A percentile compares a stretch with the other conserved stretches of the same genome.
Conservation (phyloP, 2,329 filamentous ascomycete species). For the Paradendryphiella salina region DNA sequence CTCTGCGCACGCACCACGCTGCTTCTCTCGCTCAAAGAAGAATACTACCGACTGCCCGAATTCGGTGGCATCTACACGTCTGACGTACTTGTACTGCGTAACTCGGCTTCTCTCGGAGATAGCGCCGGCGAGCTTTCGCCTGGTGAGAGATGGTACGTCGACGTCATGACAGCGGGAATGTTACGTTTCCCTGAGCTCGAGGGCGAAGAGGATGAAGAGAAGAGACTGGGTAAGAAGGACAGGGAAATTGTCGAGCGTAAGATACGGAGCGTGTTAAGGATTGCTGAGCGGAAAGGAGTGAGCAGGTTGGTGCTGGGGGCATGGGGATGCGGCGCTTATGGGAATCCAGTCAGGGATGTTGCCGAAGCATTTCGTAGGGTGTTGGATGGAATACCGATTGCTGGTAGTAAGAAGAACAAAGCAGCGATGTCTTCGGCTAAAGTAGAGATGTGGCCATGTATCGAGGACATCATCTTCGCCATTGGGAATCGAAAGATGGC, state of each 20-base stretch:
- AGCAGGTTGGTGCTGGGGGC: constrained; percentile 62
- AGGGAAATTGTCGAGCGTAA: constrained; percentile 57
- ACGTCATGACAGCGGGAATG: constrained; percentile 63
- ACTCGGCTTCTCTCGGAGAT: constrained; percentile 31
- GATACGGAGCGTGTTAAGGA: constrained; percentile 62
- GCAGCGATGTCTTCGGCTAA: constrained; percentile 2
- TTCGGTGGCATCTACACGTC: constrained; percentile 60
- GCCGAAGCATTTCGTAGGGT: constrained; percentile 58
- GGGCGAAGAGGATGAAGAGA: constrained; percentile 47
- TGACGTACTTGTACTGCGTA: constrained; percentile 63
- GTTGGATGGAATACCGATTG: constrained; percentile 8
- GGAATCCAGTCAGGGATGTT: constrained; percentile 63
- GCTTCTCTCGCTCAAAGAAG: constrained; percentile 60
- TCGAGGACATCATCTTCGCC: constrained; percentile 62
- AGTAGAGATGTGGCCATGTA: constrained; percentile 48
- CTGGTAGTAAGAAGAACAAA: constrained; percentile 34
- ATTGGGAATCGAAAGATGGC: constrained; percentile 59
- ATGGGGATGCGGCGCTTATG: constrained; percentile 67
- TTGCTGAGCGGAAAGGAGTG: constrained; percentile 51
- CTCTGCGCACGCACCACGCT: constrained; percentile 65
- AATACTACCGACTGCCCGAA: constrained; percentile 64
- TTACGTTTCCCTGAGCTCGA: constrained; percentile 60
- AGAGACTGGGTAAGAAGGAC: constrained; percentile 49
- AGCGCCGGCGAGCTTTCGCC: constrained; percentile 49
- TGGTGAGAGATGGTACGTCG: constrained; percentile 61